A percentile compares a stretch with the other conserved stretches of the same genome.
Evolutionary conservation across 1,284 basidiomycete species (phyloP).

Genomic region (Laetiporus sulphureus): DNA sequence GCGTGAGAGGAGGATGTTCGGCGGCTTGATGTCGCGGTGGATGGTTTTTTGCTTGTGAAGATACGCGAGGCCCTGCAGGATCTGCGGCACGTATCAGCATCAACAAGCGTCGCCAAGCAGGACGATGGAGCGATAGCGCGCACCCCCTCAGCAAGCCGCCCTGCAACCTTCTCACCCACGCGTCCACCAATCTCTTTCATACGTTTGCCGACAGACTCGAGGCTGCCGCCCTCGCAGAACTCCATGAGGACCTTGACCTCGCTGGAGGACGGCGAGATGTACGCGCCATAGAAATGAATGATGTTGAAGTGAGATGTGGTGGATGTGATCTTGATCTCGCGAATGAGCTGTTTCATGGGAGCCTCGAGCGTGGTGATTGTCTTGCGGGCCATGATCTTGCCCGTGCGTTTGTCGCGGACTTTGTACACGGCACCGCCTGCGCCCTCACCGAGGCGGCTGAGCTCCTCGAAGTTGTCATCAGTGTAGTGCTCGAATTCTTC

Average conservation of each 20-base stretch:
- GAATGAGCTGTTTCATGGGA: constrained; percentile 87
- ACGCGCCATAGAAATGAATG: constrained; percentile 90
- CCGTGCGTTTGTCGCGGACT: constrained; percentile 75
- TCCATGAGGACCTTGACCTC: constrained; percentile 98
- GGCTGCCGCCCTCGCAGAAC: constrained; percentile 79
- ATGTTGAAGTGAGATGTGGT: constrained; percentile 85
- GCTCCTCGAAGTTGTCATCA: constrained; percentile 67
- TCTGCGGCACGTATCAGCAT: constrained; percentile 33
- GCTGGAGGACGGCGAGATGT: constrained; percentile 87
- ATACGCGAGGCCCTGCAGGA: constrained; percentile 89
- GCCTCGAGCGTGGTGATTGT: constrained; percentile 94
- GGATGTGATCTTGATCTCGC: constrained; percentile 89
- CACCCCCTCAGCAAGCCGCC: constrained; percentile 88
- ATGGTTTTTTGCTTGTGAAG: constrained; percentile 90
- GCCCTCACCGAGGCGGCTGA: constrained; percentile 85
- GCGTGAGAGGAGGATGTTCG: constrained; percentile 86
- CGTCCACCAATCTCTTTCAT: constrained; percentile 79
- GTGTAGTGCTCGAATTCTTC: constrained; percentile 44
- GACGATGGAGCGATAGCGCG: constrained; percentile 6
- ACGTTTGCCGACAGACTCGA: constrained; percentile 83
- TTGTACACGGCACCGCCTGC: constrained; percentile 94
- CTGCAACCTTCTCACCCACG: constrained; percentile 89
- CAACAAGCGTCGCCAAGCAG: constrained; percentile 2
- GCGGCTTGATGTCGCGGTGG: constrained; percentile 97
- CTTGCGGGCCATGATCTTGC: constrained; percentile 88